Base-by-base conservation (phyloP, 192 early-diverging fungal species). In the Coemansia sp. region DNA sequence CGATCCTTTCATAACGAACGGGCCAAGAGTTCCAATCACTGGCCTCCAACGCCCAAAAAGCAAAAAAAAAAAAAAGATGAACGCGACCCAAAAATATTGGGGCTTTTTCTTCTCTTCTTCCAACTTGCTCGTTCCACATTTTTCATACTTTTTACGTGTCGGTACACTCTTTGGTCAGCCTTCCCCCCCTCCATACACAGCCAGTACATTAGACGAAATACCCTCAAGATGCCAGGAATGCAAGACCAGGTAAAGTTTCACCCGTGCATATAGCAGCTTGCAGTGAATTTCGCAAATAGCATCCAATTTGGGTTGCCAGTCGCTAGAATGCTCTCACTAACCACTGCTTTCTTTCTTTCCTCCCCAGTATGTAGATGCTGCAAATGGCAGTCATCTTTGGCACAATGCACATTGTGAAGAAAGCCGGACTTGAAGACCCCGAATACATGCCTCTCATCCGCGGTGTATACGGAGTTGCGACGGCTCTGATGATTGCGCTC, bases 331-430 rank as follows among this genome's bases (percentile, higher is more conserved):
- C 11, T 29, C 29, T 45, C 17, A 45, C 42, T 45, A 45, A 45
- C 42, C 11, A 4, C 17, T 45, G 42, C 20, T 4, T 25, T 25
- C 23, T 3, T 5, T 25, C 23, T 52, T 22, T 20, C 35, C 5
- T 57, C 4, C 5, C 32, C 7, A 15, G 33, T 10, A 1, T 62
- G 66, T 79, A 79, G 76, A 33, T 74, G 15, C 33, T 67, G 60
- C 76, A 79, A 54, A 73, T 90, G 70, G 85, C 82, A 52, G 50
- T 91, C 10, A 78, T 88, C 38, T 83, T 90, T 54, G 84, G 87
- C 38, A 81, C 84, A 32, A 86, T 90, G 84, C 89, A 90, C 74
- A 14, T 88, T 49, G 77, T 84, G 64, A 88, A 89, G 70, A 76
- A 63, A 62, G 62, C 88, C 45, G 77, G 72, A 41, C 76, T 79